A percentile compares a stretch with the other conserved stretches of the same genome.
phyloP scores from a whole-genome alignment of 129 eudicot species.

The sunflower (Helianthus annuus) region DNA sequence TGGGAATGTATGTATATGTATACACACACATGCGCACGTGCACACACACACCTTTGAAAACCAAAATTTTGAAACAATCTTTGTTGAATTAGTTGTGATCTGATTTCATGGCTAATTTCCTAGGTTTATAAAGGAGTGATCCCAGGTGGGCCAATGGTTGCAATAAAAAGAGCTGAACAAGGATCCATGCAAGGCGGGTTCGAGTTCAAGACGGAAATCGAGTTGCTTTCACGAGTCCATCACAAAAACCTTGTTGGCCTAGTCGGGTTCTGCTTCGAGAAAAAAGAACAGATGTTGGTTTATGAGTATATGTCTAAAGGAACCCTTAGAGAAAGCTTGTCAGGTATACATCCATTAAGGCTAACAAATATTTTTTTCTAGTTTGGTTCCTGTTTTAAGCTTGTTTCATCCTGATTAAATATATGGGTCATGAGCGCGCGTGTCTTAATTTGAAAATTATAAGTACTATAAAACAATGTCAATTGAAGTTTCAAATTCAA shows the following conservation, averaged over 20 bases:
- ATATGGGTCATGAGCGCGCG: neutral
- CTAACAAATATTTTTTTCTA: neutral
- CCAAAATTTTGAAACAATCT: neutral
- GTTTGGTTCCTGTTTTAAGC: neutral
- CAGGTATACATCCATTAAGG: conserved; percentile 43
- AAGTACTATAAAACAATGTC: too few relatives aligned
- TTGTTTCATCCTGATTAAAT: neutral
- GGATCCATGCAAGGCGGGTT: conserved; percentile 95
- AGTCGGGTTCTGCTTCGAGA: conserved; percentile 93
- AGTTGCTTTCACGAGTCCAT: conserved; percentile 95
- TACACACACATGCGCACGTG: too few relatives aligned
- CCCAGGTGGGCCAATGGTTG: conserved; percentile 66
- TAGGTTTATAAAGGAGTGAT: conserved; percentile 87
- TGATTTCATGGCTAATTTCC: neutral
- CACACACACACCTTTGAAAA: neutral
- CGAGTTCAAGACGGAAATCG: conserved; percentile 94
- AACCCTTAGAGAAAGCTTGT: conserved; percentile 80
- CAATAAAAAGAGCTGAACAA: conserved; percentile 81
- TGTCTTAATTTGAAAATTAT: neutral
- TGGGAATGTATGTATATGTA: conserved; percentile 61
- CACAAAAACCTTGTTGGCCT: conserved; percentile 96
- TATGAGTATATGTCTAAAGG: conserved; percentile 92
- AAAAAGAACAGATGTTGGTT: conserved; percentile 90
- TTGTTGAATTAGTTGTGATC: neutral
- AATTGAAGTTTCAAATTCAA: neutral